Conservation (phyloP, 352 stramenopile genomes). For the Globisporangium solare region DNA sequence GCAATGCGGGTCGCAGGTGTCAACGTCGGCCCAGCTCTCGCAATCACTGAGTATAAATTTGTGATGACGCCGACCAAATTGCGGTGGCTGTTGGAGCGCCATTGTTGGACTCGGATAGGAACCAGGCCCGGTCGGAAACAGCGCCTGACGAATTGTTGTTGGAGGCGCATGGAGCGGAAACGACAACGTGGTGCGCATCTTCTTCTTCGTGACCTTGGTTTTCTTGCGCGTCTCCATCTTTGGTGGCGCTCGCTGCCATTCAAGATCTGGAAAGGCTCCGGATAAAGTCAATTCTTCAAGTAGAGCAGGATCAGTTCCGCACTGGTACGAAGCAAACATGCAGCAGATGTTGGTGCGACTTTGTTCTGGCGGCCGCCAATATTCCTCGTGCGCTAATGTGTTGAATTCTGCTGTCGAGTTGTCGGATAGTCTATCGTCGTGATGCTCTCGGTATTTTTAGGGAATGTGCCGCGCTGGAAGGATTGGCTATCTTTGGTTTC, state of each 20-base stretch:
- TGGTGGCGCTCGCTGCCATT: slow-evolving; percentile 5
- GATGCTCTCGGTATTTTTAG: too few relatives aligned
- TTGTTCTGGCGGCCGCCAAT: too few relatives aligned
- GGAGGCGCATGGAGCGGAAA: slow-evolving; percentile 31
- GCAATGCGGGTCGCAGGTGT: slow-evolving; percentile 3
- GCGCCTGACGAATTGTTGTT: slow-evolving; percentile 31
- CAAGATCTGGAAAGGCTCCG: slow-evolving; percentile 17
- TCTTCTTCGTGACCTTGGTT: slow-evolving; percentile 11
- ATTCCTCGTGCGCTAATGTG: too few relatives aligned
- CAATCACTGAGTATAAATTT: slow-evolving; percentile 1
- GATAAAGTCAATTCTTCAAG: slow-evolving; percentile 38
- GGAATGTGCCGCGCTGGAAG: too few relatives aligned
- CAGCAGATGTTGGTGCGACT: too few relatives aligned
- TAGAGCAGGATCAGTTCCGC: slow-evolving; percentile 14
- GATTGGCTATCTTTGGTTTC: too few relatives aligned
- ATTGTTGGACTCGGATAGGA: slow-evolving; percentile 33
- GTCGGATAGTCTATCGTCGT: too few relatives aligned
- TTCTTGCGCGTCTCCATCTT: slow-evolving; percentile 15
- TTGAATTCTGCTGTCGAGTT: too few relatives aligned
- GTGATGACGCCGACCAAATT: slow-evolving; percentile 13
- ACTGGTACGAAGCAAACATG: neutral
- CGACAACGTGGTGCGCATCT: slow-evolving; percentile 25
- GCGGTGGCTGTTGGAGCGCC: slow-evolving; percentile 16
- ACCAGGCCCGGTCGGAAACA: slow-evolving; percentile 35
- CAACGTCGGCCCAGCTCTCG: slow-evolving; percentile 3